Evolutionary conservation across 192 early-diverging fungal genomes (phyloP).

Genomic region (Coemansia sp.): DNA sequence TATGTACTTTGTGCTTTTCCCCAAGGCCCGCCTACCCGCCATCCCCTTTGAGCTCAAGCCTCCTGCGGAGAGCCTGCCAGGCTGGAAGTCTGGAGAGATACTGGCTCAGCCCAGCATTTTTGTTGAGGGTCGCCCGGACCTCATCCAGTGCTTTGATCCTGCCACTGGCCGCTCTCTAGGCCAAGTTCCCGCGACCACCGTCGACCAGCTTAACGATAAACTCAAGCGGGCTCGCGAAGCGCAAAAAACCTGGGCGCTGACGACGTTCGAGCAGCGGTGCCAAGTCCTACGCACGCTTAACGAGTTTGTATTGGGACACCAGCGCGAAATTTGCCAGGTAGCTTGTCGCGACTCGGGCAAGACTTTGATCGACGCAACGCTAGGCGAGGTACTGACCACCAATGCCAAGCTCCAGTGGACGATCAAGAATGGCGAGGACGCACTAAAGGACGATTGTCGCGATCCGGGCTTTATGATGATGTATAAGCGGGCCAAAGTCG

Average conservation of each 20-base stretch:
- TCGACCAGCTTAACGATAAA: slow-evolving; percentile 59
- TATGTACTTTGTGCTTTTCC: slow-evolving; percentile 22
- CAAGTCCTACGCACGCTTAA: slow-evolving; percentile 69
- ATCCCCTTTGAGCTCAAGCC: slow-evolving; percentile 45
- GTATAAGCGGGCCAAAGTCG: slow-evolving; percentile 74
- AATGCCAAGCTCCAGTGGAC: slow-evolving; percentile 80
- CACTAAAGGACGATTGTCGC: slow-evolving; percentile 65
- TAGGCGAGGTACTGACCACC: slow-evolving; percentile 82
- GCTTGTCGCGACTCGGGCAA: slow-evolving; percentile 79
- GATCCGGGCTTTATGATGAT: slow-evolving; percentile 69
- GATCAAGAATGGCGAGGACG: slow-evolving; percentile 72
- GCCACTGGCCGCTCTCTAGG: slow-evolving; percentile 76
- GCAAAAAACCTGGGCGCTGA: slow-evolving; percentile 68
- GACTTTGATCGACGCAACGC: slow-evolving; percentile 76
- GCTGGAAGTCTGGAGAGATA: slow-evolving; percentile 27
- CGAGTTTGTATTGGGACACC: slow-evolving; percentile 70
- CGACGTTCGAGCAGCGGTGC: slow-evolving; percentile 70
- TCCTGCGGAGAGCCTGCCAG: slow-evolving; percentile 37
- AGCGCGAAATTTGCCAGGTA: slow-evolving; percentile 74
- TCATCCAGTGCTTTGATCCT: slow-evolving; percentile 83
- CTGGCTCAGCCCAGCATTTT: slow-evolving; percentile 32
- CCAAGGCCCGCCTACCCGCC: slow-evolving; percentile 12
- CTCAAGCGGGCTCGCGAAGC: slow-evolving; percentile 60
- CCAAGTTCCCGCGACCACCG: slow-evolving; percentile 58
- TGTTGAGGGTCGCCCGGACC: slow-evolving; percentile 19